These are phyloP conservation scores for Grifola frondosa DNA, from an alignment of 1,284 basidiomycete genomes.

Conservation along the genomic window DNA sequence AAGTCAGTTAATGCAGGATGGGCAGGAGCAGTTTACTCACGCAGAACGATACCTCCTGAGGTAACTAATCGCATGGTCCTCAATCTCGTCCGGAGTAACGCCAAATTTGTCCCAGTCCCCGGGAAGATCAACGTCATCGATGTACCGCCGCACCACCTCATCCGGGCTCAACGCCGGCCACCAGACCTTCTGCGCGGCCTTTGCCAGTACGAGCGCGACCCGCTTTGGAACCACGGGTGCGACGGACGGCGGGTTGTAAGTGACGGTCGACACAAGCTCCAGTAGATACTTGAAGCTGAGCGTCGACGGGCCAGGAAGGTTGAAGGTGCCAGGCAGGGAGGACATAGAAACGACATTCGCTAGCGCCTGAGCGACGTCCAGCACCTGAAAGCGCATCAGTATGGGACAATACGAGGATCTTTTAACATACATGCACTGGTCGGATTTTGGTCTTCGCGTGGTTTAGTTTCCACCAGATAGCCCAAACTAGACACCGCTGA, in stretches of 20 bases:
- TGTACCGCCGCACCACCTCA: conserved; percentile 86
- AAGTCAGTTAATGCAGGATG: background rate
- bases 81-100: conserved; percentile 80
- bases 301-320: conserved; percentile 87
- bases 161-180: conserved; percentile 94
- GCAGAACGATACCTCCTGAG: conserved; percentile 87
- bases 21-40: conserved; percentile 39
- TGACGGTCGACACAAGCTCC: conserved; percentile 79
- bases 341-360: conserved; percentile 72
- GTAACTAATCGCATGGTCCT: conserved; percentile 90
- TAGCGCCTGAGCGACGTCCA: conserved; percentile 94
- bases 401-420: conserved; percentile 1
- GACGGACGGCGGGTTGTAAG: conserved; percentile 68
- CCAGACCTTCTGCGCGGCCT: conserved; percentile 76
- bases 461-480: conserved; percentile 96
- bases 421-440: conserved; percentile 81
- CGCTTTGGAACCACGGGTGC: conserved; percentile 79
- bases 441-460: conserved; percentile 83
- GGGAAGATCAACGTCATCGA: conserved; percentile 73
- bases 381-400: conserved; percentile 50
- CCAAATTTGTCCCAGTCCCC: conserved; percentile 68
- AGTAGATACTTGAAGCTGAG: conserved; percentile 87
- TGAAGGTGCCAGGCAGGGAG: conserved; percentile 67
- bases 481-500: conserved; percentile 60
- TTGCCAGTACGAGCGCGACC: conserved; percentile 68